Evolutionary conservation across 352 stramenopile species (phyloP), one percentile per base, ranked within the genome.

Genomic region (Pythium rishiriense): DNA sequence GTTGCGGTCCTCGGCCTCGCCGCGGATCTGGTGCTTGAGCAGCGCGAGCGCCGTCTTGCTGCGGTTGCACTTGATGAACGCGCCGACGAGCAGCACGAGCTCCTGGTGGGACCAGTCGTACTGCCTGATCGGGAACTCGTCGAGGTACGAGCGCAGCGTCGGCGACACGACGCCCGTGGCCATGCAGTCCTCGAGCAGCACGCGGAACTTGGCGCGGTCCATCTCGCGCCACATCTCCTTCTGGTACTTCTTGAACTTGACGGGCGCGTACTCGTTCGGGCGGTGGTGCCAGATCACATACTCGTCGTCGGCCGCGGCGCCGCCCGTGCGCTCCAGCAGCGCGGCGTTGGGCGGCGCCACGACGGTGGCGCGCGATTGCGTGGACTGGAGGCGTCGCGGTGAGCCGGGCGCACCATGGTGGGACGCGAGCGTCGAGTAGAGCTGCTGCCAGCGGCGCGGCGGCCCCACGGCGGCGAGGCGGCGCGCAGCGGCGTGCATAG

Each of bases 61-160:
- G 64, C 80, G 80, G 63, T 89, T 90, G 75, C 86, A 82, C 60
- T 87, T 87, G 57, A 91, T 88, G 19, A 93, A 73, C 46, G 81
- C 75, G 49, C 78, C 76, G 5, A 83, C 76, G 57, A 93, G 85
- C 67, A 90, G 77, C 53, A 93, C 85, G 49, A 91, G 79, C 63
- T 91, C 82, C 60, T 91, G 77, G 58, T 88, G 72, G 8, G 62
- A 81, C 82, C 85, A 93, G 14, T 72, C 62, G 50, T 64, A 85
- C 57, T 89, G 70, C 33, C 81, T 42, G 61, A 91, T 86, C 45
- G 77, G 81, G 52, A 77, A 89, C 54, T 90, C 77, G 58, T 85
- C 75, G 69, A 91, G 82, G 66, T 84, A 90, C 71, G 76, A 74
- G 56, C 81, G 81, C 54, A 93, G 61, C 51, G 83, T 66, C 17